Evolutionary conservation across 2,329 filamentous ascomycete species (phyloP), one percentile per base, ranked within the genome.

Genomic region (Colletotrichum horii): DNA sequence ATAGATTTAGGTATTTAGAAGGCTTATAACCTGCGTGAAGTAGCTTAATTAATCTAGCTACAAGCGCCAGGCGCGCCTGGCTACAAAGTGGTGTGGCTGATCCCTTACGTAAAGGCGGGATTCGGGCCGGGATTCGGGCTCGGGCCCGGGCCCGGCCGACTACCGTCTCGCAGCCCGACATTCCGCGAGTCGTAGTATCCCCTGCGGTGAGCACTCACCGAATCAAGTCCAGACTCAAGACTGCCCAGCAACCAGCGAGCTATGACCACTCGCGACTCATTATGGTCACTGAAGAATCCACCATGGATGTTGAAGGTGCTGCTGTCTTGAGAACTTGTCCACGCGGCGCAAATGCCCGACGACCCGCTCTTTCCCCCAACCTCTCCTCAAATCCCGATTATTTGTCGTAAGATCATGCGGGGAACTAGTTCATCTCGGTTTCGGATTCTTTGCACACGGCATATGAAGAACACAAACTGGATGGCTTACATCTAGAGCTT

Each of bases 321-420:
- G 43, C 58, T n/a, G 12, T 32, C 9, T 32, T 61, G 11, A n/a
- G 28, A 61, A 61, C 28, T 22, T 61, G 11, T 22, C 58, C 30
- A 61, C 28, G n/a, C n/a, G 28, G 19, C 28, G 32, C 16, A 61
- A 34, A n/a, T 61, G 30, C 34, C 43, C 58, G 58, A 61, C 19
- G 58, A 61, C 19, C 19, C 43, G 43, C 43, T 34, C 26, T 61
- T 34, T 14, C 30, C 19, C 28, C 58, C 43, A 24, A 22, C 43
- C 43, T 52, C 3, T 52, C 43, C 43, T 52, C 43, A 52, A 61
- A 61, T 24, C 28, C n/a, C n/a, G 58, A 61, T 61, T 12, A 28
- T 60, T 30, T 28, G 55, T 58, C 55, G 55, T 58, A 58, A 58
- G 55, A 58, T 58, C 55, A 28, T 58, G 55, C 55, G 55, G 55